These are phyloP conservation scores for Erucastrum elatum DNA, from an alignment of 345 rosid genomes.

Conservation along the genomic window DNA sequence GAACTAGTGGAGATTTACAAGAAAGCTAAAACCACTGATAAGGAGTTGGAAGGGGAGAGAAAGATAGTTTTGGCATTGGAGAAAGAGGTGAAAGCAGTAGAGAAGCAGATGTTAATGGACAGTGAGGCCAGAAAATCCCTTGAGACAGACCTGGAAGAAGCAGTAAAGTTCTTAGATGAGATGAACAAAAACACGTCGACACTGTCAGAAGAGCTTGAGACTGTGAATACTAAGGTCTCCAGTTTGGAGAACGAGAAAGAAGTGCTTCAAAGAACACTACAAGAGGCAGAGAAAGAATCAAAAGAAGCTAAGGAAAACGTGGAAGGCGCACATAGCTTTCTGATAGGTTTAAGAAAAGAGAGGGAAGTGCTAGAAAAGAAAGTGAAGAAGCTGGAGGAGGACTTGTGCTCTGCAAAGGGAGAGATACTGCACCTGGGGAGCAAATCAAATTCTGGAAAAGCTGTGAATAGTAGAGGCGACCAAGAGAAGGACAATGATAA, in stretches of 20 bases:
- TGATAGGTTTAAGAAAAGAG: constrained; percentile 34
- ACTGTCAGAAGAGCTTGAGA: not conserved
- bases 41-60: constrained; percentile 42
- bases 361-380: constrained; percentile 71
- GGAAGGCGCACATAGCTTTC: not conserved
- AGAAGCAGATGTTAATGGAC: not conserved
- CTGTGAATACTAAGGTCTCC: not conserved
- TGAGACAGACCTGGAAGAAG: not conserved
- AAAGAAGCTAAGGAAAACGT: not conserved
- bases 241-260: not conserved
- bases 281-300: not conserved
- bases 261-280: not conserved
- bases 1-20: constrained; percentile 31
- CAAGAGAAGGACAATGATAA: constrained; percentile 32
- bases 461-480: constrained; percentile 1
- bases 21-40: constrained; percentile 54
- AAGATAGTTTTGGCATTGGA: not conserved
- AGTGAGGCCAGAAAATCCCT: not conserved
- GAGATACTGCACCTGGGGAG: constrained; percentile 45
- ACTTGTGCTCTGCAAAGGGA: constrained; percentile 77
- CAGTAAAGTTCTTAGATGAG: not conserved
- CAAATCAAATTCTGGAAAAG: not conserved
- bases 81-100: not conserved
- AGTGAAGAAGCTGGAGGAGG: constrained; percentile 72
- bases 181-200: not conserved